phyloP scores from a whole-genome alignment of 441 rosid species.

The Syzygium malaccense region DNA sequence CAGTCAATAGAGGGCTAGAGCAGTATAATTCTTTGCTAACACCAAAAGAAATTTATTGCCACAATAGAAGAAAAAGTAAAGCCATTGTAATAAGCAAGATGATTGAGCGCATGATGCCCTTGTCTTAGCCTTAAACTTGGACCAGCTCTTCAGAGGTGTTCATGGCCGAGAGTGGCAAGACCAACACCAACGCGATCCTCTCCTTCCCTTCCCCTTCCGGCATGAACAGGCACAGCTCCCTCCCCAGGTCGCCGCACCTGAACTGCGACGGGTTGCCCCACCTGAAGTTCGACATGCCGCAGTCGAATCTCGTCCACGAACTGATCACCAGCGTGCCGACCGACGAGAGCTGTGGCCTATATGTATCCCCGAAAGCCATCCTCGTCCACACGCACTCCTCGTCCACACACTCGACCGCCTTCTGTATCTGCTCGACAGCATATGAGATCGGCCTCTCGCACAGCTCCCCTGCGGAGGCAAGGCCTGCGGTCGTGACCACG shows the following conservation, averaged over 20 bases:
- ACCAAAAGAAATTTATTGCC: neutral
- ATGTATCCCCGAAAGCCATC: neutral
- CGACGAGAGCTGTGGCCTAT: neutral
- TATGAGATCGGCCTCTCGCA: neutral
- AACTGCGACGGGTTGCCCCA: constrained; percentile 2
- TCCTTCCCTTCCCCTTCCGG: neutral
- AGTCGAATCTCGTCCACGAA: constrained; percentile 3
- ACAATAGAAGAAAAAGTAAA: neutral
- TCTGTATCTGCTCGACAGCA: neutral
- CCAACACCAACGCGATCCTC: neutral
- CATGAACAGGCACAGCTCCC: constrained; percentile 1
- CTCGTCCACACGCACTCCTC: neutral
- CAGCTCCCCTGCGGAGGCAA: constrained; percentile 5
- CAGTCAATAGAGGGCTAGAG: too few species aligned
- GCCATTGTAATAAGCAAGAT: neutral
- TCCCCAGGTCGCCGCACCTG: neutral
- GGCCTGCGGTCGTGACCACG: neutral
- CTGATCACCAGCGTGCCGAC: constrained; percentile 1
- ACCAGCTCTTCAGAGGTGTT: neutral
- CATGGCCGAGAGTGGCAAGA: constrained; percentile 6
- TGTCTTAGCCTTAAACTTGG: neutral
- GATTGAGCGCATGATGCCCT: neutral
- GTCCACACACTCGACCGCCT: neutral
- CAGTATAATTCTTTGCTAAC: neutral
- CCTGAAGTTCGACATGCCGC: neutral